Conservation (phyloP, 2,329 filamentous ascomycete species). For the Aspergillus pseudoglaucus region DNA sequence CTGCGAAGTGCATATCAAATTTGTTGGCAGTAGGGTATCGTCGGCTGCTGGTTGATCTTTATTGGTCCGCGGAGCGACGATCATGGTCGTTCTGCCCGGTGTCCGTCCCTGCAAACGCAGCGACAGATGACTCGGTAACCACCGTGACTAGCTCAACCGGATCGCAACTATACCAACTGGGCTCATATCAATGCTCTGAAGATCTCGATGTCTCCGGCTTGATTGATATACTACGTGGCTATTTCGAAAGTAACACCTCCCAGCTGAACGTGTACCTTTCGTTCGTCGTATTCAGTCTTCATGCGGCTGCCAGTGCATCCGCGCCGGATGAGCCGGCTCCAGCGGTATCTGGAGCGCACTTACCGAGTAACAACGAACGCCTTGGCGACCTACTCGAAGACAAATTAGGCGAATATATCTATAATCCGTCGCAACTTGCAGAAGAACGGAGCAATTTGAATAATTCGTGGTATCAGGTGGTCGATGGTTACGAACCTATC, state of each 20-base stretch:
- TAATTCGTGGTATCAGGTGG: constrained; percentile 49
- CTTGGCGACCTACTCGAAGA: constrained; percentile 44
- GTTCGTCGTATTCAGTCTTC: constrained; percentile 53
- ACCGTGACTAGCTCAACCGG: constrained; percentile 17
- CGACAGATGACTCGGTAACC: constrained; percentile 19
- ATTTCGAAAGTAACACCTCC: constrained; percentile 48
- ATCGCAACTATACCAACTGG: constrained; percentile 40
- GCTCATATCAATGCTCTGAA: constrained; percentile 51
- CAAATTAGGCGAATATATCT: constrained; percentile 47
- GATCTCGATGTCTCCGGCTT: constrained; percentile 47
- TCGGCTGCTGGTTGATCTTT: constrained; percentile 54
- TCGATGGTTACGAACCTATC: constrained; percentile 39
- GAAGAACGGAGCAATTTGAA: constrained; percentile 53
- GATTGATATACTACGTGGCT: constrained; percentile 46
- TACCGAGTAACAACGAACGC: constrained; percentile 42
- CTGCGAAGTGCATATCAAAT: constrained; percentile 56
- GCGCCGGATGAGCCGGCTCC: constrained; percentile 39
- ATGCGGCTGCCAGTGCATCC: constrained; percentile 45
- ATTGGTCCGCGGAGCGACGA: constrained; percentile 52
- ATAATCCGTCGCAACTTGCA: constrained; percentile 46
- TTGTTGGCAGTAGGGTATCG: constrained; percentile 55
- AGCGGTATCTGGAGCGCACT: constrained; percentile 30
- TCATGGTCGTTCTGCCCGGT: constrained; percentile 59
- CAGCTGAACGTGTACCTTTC: constrained; percentile 50
- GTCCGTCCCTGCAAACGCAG: constrained; percentile 36